Conservation (phyloP, 1,284 basidiomycete species). For the Gomphus bonarii region DNA sequence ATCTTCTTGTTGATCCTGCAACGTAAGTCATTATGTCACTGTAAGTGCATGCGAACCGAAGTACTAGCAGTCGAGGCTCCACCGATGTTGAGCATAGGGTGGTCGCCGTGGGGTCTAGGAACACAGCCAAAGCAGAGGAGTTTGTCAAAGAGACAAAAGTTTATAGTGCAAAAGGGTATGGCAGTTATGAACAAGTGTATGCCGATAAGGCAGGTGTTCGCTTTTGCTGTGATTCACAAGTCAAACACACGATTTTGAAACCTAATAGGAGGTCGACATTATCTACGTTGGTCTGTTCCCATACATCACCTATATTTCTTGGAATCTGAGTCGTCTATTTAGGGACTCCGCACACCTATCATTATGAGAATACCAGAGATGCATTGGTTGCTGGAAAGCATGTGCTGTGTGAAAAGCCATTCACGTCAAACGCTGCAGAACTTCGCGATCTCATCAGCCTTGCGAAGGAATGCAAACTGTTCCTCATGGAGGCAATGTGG, state of each 20-base stretch:
- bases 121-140: conserved; percentile 52
- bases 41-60: not conserved
- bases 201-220: conserved; percentile 43
- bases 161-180: conserved; percentile 58
- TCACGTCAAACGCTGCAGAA: conserved; percentile 57
- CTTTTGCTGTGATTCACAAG: not conserved
- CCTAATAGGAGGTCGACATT: conserved; percentile 57
- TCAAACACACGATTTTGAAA: not conserved
- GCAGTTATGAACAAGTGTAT: conserved; percentile 71
- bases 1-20: conserved; percentile 36
- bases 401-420: conserved; percentile 80
- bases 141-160: conserved; percentile 52
- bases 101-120: conserved; percentile 73
- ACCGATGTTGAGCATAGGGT: conserved; percentile 71
- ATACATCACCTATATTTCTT: not conserved
- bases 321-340: conserved; percentile 11
- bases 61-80: conserved; percentile 44
- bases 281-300: conserved; percentile 59
- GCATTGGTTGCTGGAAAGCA: conserved; percentile 77
- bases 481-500: conserved; percentile 87
- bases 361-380: conserved; percentile 71
- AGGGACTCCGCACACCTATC: conserved; percentile 82
- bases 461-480: conserved; percentile 68
- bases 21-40: conserved; percentile 25
- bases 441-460: conserved; percentile 56